Percentiles rank a stretch among this genome's conserved stretches.
phyloP scores from a whole-genome alignment of 2,329 filamentous ascomycete genomes.

The Trichoderma sp. region DNA sequence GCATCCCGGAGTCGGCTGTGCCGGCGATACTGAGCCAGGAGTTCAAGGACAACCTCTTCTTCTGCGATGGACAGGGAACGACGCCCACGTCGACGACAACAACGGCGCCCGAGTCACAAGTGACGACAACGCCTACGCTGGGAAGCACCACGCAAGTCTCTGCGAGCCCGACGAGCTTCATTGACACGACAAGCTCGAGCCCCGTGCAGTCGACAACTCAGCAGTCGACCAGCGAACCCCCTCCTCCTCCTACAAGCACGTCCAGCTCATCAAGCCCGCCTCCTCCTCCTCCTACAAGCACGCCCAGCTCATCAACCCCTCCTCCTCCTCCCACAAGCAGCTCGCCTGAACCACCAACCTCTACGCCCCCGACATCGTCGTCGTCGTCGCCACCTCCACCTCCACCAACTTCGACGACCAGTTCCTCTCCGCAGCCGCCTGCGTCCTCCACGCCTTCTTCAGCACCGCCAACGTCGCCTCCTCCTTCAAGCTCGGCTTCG shows the following conservation, averaged over 20 bases:
- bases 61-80: constrained; percentile 37
- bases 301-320: neutral
- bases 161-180: constrained; percentile 21
- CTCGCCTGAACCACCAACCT: neutral
- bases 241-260: neutral
- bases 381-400: neutral
- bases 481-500: neutral
- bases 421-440: neutral
- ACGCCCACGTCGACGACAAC: constrained; percentile 20
- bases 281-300: neutral
- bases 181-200: constrained; percentile 2
- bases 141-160: constrained; percentile 29
- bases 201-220: neutral
- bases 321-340: neutral
- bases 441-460: neutral
- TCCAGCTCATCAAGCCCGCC: neutral
- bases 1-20: constrained; percentile 27
- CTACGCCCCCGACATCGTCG: neutral
- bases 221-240: neutral
- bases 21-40: constrained; percentile 35
- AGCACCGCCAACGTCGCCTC: neutral
- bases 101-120: constrained; percentile 26
- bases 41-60: constrained; percentile 46
- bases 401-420: neutral
- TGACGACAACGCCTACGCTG: constrained; percentile 24